phyloP scores from a whole-genome alignment of 2,329 filamentous ascomycete species.

The Fusarium xyrophilum region DNA sequence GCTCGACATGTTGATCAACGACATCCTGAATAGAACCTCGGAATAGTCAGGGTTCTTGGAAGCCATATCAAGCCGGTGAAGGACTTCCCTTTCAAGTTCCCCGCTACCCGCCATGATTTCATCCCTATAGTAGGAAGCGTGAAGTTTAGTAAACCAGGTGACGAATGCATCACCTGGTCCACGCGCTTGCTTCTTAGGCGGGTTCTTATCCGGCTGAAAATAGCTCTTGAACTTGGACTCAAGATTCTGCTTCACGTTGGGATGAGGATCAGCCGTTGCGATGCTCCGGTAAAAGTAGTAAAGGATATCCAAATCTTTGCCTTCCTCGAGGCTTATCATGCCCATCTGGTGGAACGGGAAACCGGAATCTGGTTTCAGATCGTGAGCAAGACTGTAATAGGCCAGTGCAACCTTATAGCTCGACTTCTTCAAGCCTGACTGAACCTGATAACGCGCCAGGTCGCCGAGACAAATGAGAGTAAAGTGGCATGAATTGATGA shows the following conservation, averaged over 20 bases:
- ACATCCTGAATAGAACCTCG: slow-evolving; percentile 75
- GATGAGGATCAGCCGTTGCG: slow-evolving; percentile 75
- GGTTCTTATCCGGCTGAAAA: slow-evolving; percentile 47
- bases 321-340: slow-evolving; percentile 79
- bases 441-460: slow-evolving; percentile 82
- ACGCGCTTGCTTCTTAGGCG: slow-evolving; percentile 40
- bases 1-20: slow-evolving; percentile 85
- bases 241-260: slow-evolving; percentile 76
- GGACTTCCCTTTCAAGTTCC: slow-evolving; percentile 84
- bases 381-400: slow-evolving; percentile 83
- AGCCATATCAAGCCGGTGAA: slow-evolving; percentile 76
- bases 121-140: slow-evolving; percentile 83
- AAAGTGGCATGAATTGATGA: slow-evolving; percentile 78
- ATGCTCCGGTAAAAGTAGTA: slow-evolving; percentile 90
- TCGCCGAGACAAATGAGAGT: slow-evolving; percentile 89
- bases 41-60: slow-evolving; percentile 73
- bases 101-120: slow-evolving; percentile 75
- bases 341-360: slow-evolving; percentile 89
- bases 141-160: slow-evolving; percentile 84
- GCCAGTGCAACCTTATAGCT: slow-evolving; percentile 81
- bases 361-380: slow-evolving; percentile 79
- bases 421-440: slow-evolving; percentile 74
- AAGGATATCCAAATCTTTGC: slow-evolving; percentile 81
- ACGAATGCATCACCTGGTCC: slow-evolving; percentile 68
- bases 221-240: slow-evolving; percentile 74